Conservation (phyloP, 1,139 yeast genomes). For the Kazachstania sp. region DNA sequence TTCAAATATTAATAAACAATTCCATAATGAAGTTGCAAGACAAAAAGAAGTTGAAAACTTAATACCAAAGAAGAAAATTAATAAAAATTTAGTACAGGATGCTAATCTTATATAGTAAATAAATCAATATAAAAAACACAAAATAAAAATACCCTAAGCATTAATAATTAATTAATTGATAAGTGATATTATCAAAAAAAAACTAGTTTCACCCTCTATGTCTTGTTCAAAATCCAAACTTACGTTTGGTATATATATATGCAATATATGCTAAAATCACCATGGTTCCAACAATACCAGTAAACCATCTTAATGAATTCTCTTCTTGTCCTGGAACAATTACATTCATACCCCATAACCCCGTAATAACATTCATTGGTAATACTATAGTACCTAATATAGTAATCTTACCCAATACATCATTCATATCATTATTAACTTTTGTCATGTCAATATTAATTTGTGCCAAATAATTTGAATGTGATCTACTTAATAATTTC, state of each 20-base stretch:
- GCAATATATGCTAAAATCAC: constrained; percentile 37
- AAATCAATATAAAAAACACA: not conserved
- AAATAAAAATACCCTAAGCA: no score
- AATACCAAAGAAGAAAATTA: constrained; percentile 10
- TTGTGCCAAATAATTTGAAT: constrained; percentile 91
- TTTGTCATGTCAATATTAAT: constrained; percentile 95
- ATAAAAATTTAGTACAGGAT: not conserved
- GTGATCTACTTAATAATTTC: constrained; percentile 83
- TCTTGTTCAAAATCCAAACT: constrained; percentile 25
- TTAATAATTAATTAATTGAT: not conserved
- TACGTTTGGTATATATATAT: constrained; percentile 38
- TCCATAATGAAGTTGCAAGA: constrained; percentile 25
- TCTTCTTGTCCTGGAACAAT: constrained; percentile 85
- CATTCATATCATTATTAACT: constrained; percentile 95
- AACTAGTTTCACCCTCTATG: no score
- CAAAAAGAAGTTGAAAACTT: constrained; percentile 32
- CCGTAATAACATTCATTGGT: constrained; percentile 91
- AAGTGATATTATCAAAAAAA: constrained; percentile 12
- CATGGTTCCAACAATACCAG: constrained; percentile 40
- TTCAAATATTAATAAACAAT: constrained; percentile 11
- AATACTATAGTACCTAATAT: constrained; percentile 89
- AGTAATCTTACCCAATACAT: constrained; percentile 87
- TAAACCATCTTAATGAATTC: constrained; percentile 75
- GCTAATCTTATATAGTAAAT: not conserved
- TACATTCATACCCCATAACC: constrained; percentile 98